phyloP scores from a whole-genome alignment of 1,139 yeast species.

The Yamadazyma siamensis region DNA sequence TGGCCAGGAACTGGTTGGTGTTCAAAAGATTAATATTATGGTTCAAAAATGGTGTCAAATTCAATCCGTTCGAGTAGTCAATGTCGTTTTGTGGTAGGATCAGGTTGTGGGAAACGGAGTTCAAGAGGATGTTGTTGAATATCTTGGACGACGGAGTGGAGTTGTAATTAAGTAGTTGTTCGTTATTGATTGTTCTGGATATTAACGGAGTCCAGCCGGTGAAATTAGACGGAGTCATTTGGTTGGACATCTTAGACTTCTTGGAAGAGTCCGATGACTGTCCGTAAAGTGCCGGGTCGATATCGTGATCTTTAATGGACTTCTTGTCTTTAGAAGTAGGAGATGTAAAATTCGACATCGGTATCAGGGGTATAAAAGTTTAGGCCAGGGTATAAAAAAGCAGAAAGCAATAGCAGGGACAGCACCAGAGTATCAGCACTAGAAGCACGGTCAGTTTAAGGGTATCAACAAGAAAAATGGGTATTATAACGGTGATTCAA shows the following conservation, averaged over 20 bases:
- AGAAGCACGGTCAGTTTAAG: no score
- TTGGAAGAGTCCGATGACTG: conserved; percentile 14
- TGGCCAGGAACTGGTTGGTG: conserved; percentile 6
- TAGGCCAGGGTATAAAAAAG: no score
- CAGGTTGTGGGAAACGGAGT: conserved; percentile 8
- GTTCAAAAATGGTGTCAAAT: conserved; percentile 44
- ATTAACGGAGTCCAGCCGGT: conserved; percentile 47
- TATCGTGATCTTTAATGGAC: conserved; percentile 6
- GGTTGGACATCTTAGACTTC: conserved; percentile 7
- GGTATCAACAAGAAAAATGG: no score
- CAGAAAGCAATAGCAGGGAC: no score
- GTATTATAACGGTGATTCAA: no score
- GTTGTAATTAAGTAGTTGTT: conserved; percentile 32
- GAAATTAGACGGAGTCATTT: conserved; percentile 26
- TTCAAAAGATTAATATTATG: conserved; percentile 30
- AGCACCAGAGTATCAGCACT: no score
- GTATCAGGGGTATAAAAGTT: no score
- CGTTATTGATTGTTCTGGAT: conserved; percentile 37
- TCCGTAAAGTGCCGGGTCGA: conserved; percentile 20
- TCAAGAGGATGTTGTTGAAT: conserved; percentile 17
- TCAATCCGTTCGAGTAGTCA: conserved; percentile 38
- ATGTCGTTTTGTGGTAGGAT: conserved; percentile 16
- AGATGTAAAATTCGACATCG: no score
- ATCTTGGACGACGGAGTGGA: conserved; percentile 36
- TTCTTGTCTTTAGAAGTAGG: no score